Percentiles rank a stretch among this genome's conserved stretches.
phyloP scores from a whole-genome alignment of 202 grass and related monocot genomes.

The Eragrostis tef region DNA sequence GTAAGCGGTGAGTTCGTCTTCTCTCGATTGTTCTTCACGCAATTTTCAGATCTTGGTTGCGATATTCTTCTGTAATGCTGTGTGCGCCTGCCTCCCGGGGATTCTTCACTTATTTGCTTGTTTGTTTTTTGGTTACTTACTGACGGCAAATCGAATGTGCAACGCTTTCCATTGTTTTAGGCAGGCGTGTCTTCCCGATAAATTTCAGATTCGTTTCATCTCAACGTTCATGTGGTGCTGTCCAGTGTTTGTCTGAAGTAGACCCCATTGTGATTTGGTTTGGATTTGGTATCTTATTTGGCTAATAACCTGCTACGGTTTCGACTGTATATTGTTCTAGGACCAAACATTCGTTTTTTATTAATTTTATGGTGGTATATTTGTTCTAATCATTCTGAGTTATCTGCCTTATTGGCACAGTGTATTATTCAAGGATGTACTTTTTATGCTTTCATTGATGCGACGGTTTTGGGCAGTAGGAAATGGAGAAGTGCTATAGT shows the following conservation, averaged over 20 bases:
- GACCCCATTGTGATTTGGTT: neutral
- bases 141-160: neutral
- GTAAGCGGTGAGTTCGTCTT: neutral
- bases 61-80: neutral
- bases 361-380: neutral
- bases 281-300: neutral
- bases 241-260: neutral
- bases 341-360: neutral
- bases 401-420: neutral
- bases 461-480: neutral
- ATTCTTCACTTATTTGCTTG: slow-evolving; percentile 8
- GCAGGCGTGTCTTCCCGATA: neutral
- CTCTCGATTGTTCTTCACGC: neutral
- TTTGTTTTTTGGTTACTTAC: neutral
- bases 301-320: neutral
- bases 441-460: neutral
- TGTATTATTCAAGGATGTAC: neutral
- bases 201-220: slow-evolving; percentile 5
- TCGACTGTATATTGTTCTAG: neutral
- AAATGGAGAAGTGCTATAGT: neutral
- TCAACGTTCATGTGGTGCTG: neutral
- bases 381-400: too few relatives aligned
- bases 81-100: neutral
- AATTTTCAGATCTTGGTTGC: slow-evolving; percentile 8
- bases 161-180: neutral